Base-by-base conservation (phyloP, 2,329 filamentous ascomycete genomes). In the Aspergillus tanneri region DNA sequence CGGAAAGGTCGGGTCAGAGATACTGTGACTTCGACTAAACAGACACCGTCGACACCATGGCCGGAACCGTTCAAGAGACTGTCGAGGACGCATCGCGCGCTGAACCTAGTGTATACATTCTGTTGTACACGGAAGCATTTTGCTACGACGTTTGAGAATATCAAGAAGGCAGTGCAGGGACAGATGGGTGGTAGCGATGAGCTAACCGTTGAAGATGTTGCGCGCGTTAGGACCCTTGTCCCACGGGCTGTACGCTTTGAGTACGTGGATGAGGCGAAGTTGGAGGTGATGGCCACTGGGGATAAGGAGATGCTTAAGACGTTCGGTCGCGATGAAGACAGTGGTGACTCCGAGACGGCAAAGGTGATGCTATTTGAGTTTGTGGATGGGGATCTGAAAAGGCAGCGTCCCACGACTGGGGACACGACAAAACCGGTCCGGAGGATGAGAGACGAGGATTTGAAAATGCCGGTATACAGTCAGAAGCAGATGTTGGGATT, bases 41-140 rank as follows among this genome's bases (percentile, higher is more conserved):
- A 41, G 14, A 5, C 47, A 3, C 65, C 61, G 9, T 54, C 76
- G 2, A 73, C 79, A 42, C 78, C 80, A 34, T 96, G 92, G 90
- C 90, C 91, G 0, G 77, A 82, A 1, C 76, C 80, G 37, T 88
- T 97, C 67, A 85, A 82, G 47, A 75, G 77, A 34, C 77, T 97
- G 7, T 83, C 86, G 21, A 84, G 85, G 65, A 87, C 85, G 0
- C 88, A 97, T 66, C 82, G 84, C 52, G 92, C 93, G 1, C 73
- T 99, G 50, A 99, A 96, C 60, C 73, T 97, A 2, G 90, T 97
- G 1, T 96, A 90, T 61, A 97, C 93, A 0, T 97, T 99, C 65
- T 95, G 90, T 72, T 93, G 85, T 65, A 92, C 92, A 1, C 84
- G 93, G 37, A 96, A 95, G 65, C 88, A 97, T 61, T 79, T 97